phyloP scores from a whole-genome alignment of 805 yeast genomes.

The Metschnikowia shivogae region DNA sequence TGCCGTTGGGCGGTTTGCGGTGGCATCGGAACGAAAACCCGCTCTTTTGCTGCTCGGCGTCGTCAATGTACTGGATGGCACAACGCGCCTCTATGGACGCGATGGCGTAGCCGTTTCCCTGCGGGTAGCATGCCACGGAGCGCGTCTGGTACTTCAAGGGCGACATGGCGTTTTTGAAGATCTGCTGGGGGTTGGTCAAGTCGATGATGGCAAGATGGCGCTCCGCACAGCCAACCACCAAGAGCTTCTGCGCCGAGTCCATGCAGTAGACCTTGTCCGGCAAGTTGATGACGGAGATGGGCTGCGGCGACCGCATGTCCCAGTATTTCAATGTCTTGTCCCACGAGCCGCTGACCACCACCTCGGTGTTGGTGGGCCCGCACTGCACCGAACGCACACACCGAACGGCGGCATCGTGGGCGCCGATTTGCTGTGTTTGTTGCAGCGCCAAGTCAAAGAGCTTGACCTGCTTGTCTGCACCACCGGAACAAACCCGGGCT shows the following conservation, averaged over 20 bases:
- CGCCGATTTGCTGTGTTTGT: slow-evolving; percentile 79
- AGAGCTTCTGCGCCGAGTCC: slow-evolving; percentile 75
- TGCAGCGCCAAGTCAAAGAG: slow-evolving; percentile 79
- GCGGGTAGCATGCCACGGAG: slow-evolving; percentile 77
- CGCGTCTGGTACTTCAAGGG: slow-evolving; percentile 91
- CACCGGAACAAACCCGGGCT: slow-evolving; percentile 80
- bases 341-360: slow-evolving; percentile 92
- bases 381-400: slow-evolving; percentile 73
- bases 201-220: slow-evolving; percentile 75
- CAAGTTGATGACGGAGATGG: slow-evolving; percentile 73
- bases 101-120: slow-evolving; percentile 87
- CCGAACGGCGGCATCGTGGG: slow-evolving; percentile 77
- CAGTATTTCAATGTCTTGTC: slow-evolving; percentile 92
- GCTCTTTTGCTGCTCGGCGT: slow-evolving; percentile 60
- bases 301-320: slow-evolving; percentile 85
- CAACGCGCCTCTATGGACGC: slow-evolving; percentile 96
- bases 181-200: slow-evolving; percentile 74
- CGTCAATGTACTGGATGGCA: slow-evolving; percentile 89
- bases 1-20: slow-evolving; percentile 55
- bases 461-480: slow-evolving; percentile 84
- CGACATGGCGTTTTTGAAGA: slow-evolving; percentile 67
- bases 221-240: slow-evolving; percentile 94
- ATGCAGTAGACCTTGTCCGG: slow-evolving; percentile 90
- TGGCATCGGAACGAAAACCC: slow-evolving; percentile 96
- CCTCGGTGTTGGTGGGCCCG: slow-evolving; percentile 78